Base-by-base conservation (phyloP, 805 yeast genomes). In the Sugiyamaella floridensis region DNA sequence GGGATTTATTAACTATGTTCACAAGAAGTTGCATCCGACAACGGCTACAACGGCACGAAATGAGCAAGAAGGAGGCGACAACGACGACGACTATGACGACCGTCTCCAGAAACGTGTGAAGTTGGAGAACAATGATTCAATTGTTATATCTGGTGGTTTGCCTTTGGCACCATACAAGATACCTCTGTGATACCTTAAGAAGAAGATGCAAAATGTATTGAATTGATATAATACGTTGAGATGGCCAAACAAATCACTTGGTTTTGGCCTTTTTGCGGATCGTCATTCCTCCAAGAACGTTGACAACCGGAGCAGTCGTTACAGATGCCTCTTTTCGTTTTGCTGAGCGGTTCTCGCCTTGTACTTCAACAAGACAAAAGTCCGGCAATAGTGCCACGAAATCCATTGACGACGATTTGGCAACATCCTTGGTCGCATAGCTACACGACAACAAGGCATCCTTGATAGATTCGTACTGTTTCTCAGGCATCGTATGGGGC, bases 361-460 rank as follows among this genome's bases (percentile, higher is more conserved):
- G 47, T 19, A 52, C 48, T 43, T 37, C 51, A 12, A 43, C 50
- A 54, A 12, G 57, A 49, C 51, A 55, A 42, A 15, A 53, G 19
- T 28, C 47, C 2, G 60, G 62, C 8, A 64, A 50, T 7, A 55
- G 42, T 43, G 48, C 49, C 6, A 53, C 44, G 15, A 67, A 53
- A 32, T 55, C 54, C 10, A 47, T 48, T 2, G 67, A 60, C 2
- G 67, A 57, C 10, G 60, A 61, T 26, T 52, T 40, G 1, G 69
- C 63, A n/a, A 40, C 34, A 7, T 55, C 60, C 26, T 45, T 29
- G 3, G 66, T 58, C 2, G 59, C 57, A 48, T 64, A 70, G 48
- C 65, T 58, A 11, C 60, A 58, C 10, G 64, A 58, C 14, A 66
- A 47, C 18, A 70, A 53, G 6, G 58, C 56, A 11, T 68, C 69